A percentile compares a stretch with the other conserved stretches of the same genome.
These are phyloP conservation scores for Hypoxylon sp. DNA, from an alignment of 2,329 filamentous ascomycete genomes.

Conservation along the genomic window DNA sequence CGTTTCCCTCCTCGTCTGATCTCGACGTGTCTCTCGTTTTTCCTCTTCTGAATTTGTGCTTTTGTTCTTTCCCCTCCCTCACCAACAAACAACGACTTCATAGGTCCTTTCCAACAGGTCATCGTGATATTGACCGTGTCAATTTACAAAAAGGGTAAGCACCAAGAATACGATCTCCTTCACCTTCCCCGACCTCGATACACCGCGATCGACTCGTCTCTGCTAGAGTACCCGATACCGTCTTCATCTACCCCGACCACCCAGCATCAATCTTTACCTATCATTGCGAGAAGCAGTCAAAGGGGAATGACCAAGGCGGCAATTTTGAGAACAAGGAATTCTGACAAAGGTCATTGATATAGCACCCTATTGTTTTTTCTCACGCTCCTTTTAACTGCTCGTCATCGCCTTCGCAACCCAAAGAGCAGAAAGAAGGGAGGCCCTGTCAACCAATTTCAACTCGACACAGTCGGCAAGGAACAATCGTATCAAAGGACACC, in stretches of 20 bases:
- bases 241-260: constrained; percentile 14
- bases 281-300: constrained; percentile 20
- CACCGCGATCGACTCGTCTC: constrained; percentile 13
- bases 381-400: constrained; percentile 31
- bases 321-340: constrained; percentile 32
- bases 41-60: constrained; percentile 43
- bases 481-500: constrained; percentile 38
- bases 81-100: constrained; percentile 27
- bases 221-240: constrained; percentile 2
- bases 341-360: constrained; percentile 40
- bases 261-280: constrained; percentile 1
- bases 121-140: constrained; percentile 32
- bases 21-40: constrained; percentile 49
- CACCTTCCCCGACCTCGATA: constrained; percentile 9
- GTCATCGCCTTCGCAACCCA: constrained; percentile 13
- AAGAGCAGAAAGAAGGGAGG: constrained; percentile 31
- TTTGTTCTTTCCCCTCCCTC: constrained; percentile 34
- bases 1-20: constrained; percentile 49
- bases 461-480: constrained; percentile 26
- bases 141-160: constrained; percentile 37
- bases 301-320: constrained; percentile 14
- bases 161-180: constrained; percentile 24
- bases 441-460: constrained; percentile 25
- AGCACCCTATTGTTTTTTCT: constrained; percentile 44
- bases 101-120: constrained; percentile 37